Evolutionary conservation across 2,329 filamentous ascomycete genomes (phyloP).

Genomic region (Aulographum hederae): DNA sequence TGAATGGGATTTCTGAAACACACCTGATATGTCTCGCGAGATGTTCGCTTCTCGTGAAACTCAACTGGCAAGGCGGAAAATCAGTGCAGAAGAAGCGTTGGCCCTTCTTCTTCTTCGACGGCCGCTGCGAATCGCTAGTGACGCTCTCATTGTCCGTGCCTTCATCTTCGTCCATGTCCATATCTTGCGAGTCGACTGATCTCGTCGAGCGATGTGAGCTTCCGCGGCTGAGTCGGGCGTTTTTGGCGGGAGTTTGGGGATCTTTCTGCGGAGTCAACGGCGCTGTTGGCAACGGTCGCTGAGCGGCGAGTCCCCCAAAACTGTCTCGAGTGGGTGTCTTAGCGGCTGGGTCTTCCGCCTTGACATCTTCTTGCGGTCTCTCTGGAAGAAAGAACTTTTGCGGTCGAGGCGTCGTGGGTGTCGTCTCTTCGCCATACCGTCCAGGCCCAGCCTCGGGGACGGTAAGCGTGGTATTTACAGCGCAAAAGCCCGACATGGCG

Average conservation of each 20-base stretch:
- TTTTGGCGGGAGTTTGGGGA: constrained; percentile 20
- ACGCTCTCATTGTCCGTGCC: constrained; percentile 31
- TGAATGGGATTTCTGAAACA: constrained; percentile 9
- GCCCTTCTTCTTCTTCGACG: constrained; percentile 87
- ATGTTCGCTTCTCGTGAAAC: constrained; percentile 92
- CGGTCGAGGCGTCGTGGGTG: constrained; percentile 36
- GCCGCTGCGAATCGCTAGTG: constrained; percentile 44
- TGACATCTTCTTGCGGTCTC: constrained; percentile 14
- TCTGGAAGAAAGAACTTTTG: constrained; percentile 21
- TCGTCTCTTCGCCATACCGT: constrained; percentile 32
- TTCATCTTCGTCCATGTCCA: constrained; percentile 62
- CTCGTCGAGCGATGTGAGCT: constrained; percentile 43
- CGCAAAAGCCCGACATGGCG: constrained; percentile 38
- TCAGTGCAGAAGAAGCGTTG: constrained; percentile 94
- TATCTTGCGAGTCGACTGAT: constrained; percentile 42
- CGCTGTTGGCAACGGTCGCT: constrained; percentile 25
- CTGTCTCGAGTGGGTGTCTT: constrained; percentile 44
- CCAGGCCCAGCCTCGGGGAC: constrained; percentile 22
- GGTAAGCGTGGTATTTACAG: constrained; percentile 38
- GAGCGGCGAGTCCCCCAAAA: constrained; percentile 27
- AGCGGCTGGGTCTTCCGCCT: constrained; percentile 23
- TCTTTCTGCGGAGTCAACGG: constrained; percentile 21
- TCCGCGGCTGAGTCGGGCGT: constrained; percentile 20
- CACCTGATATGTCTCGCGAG: constrained; percentile 85
- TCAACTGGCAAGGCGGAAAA: constrained; percentile 81